Evolutionary conservation across 1,284 basidiomycete species (phyloP).

Genomic region (Veloboletus limbatus): DNA sequence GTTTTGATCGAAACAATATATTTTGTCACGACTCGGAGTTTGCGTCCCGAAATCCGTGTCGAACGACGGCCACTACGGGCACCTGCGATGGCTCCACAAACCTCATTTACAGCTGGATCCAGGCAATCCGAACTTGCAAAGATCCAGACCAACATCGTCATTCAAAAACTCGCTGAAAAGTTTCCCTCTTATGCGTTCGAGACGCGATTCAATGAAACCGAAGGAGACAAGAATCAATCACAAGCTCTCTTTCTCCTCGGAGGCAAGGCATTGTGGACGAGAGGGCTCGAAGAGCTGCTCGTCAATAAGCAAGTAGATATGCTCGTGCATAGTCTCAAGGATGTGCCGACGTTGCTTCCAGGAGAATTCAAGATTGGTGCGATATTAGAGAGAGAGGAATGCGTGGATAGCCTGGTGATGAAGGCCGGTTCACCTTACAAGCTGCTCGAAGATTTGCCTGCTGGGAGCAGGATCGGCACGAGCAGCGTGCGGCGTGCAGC

Average conservation of each 20-base stretch:
- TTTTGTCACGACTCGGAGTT: too few relatives aligned
- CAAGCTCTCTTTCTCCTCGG: conserved; percentile 78
- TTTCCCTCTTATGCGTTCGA: conserved; percentile 54
- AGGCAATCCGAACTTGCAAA: conserved; percentile 83
- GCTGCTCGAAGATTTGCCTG: conserved; percentile 80
- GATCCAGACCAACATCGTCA: conserved; percentile 80
- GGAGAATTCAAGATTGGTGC: conserved; percentile 85
- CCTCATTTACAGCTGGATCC: conserved; percentile 72
- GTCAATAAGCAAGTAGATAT: conserved; percentile 78
- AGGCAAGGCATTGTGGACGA: conserved; percentile 92
- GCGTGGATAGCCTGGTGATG: conserved; percentile 87
- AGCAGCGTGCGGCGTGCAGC: conserved; percentile 92
- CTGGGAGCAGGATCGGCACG: conserved; percentile 90
- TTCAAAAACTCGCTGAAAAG: conserved; percentile 51
- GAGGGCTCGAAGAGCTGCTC: conserved; percentile 88
- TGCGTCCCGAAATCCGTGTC: too few relatives aligned
- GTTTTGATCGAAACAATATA: too few relatives aligned
- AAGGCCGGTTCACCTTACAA: conserved; percentile 76
- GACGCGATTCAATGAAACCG: conserved; percentile 85
- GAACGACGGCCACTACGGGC: too few relatives aligned
- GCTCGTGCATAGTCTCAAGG: conserved; percentile 93
- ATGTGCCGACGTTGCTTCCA: conserved; percentile 87
- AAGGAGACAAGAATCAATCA: conserved; percentile 89
- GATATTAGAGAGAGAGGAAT: conserved; percentile 86
- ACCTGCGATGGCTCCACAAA: conserved; percentile 15